Evolutionary conservation across 495 filamentous ascomycete genomes (phyloP).

Genomic region (Aspergillus asperescens): DNA sequence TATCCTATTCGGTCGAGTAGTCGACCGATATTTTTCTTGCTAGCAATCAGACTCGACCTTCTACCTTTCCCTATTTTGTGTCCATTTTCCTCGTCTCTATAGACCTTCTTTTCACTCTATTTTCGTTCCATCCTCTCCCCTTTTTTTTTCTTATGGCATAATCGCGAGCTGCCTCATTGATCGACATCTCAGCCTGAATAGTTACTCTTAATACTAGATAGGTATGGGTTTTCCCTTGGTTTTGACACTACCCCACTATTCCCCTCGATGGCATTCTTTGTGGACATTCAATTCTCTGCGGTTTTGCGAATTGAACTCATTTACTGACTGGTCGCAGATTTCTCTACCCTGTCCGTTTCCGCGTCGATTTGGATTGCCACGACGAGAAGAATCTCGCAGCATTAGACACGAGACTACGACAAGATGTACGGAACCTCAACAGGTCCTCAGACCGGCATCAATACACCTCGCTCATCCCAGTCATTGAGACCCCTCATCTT

Average conservation of each 20-base stretch:
- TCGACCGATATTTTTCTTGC: slow-evolving; percentile 11
- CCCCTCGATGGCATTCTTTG: neutral
- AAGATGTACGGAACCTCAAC: slow-evolving; percentile 83
- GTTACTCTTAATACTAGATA: slow-evolving; percentile 7
- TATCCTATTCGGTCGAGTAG: slow-evolving; percentile 6
- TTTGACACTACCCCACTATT: neutral
- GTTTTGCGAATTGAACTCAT: neutral
- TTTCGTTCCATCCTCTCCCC: slow-evolving; percentile 12
- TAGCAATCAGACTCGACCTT: slow-evolving; percentile 5
- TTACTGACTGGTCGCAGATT: slow-evolving; percentile 6
- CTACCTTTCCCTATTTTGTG: slow-evolving; percentile 14
- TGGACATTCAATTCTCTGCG: neutral
- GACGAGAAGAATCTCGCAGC: slow-evolving; percentile 11
- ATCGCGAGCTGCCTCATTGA: neutral
- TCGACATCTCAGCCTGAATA: neutral
- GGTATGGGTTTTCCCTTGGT: neutral
- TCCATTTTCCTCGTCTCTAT: slow-evolving; percentile 14
- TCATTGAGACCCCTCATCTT: slow-evolving; percentile 85
- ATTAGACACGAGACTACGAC: slow-evolving; percentile 20
- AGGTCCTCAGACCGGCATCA: slow-evolving; percentile 87
- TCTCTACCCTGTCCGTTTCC: neutral
- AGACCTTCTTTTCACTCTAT: slow-evolving; percentile 23
- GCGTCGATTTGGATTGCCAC: slow-evolving; percentile 2
- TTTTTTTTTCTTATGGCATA: neutral
- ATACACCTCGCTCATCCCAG: slow-evolving; percentile 87